Percentiles rank a stretch among this genome's conserved stretches.
phyloP scores from a whole-genome alignment of 805 yeast species.

The Monosporozyma aquatica region DNA sequence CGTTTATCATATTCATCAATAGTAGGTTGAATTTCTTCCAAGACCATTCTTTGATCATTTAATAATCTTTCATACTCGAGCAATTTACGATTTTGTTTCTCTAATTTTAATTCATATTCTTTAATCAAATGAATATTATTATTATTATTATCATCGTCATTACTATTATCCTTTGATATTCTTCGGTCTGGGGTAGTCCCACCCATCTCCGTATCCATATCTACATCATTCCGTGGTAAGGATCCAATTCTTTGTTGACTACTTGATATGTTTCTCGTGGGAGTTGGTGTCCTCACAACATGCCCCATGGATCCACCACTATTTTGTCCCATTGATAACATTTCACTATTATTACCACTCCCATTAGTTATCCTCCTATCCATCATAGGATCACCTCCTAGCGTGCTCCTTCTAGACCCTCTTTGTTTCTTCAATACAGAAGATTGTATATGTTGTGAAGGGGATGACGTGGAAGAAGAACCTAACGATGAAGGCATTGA shows the following conservation, averaged over 20 bases:
- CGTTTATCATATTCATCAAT: slow-evolving; percentile 27
- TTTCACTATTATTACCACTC: no score
- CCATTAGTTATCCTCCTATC: not conserved
- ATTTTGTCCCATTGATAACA: not conserved
- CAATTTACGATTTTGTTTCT: slow-evolving; percentile 17
- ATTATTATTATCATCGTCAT: not conserved
- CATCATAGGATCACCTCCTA: not conserved
- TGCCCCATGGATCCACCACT: no score
- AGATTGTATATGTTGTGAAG: no score
- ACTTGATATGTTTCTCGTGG: slow-evolving; percentile 35
- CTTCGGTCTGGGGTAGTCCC: not conserved
- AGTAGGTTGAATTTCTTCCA: slow-evolving; percentile 28
- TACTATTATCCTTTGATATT: no score
- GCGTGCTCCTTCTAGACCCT: slow-evolving; percentile 14
- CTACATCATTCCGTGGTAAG: not conserved
- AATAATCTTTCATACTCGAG: slow-evolving; percentile 20
- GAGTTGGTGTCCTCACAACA: slow-evolving; percentile 15
- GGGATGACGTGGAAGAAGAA: no score
- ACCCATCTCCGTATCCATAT: slow-evolving; percentile 4
- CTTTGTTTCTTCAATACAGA: no score
- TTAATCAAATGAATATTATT: not conserved
- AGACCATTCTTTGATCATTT: slow-evolving; percentile 26
- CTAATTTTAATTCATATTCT: slow-evolving; percentile 9
- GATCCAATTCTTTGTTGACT: no score
- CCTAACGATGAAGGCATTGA: not conserved